Base-by-base conservation (phyloP, 192 early-diverging fungal genomes). In the Gaertneriomyces semiglobifer region DNA sequence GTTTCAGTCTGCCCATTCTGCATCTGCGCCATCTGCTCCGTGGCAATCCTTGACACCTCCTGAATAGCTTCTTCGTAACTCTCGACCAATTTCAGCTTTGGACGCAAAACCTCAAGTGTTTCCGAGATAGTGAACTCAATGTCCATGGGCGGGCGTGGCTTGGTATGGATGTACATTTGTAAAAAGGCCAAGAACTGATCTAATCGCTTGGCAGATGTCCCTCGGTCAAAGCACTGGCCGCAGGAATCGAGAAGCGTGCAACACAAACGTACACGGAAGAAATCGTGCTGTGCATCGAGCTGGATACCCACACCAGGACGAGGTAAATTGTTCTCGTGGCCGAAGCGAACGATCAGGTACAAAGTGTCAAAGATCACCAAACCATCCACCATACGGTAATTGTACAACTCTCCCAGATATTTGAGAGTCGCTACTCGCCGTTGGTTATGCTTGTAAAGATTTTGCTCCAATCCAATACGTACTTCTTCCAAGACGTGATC, bases 381-480 rank as follows among this genome's bases (percentile, higher is more conserved):
- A 5, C 87, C 82, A 50, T 93, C 90, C 9, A 98, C 77, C 81
- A 96, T 79, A n/a, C 88, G 81, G 72, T 90, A 93, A 58, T 91
- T 89, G 71, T 93, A 94, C 45, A 99, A 77, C 68, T 98, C 94
- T 47, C 93, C 94, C 6, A 99, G 75, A 67, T 91, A 99, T 56
- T 89, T 88, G 3, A 81, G 86, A 7, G 81, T 79, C 1, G 92
- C 82, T 46, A 98, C 86, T 25, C 97, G 82, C 59, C 87, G 83
- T 77, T 96, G 96, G 68, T 96, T 99, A 63, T 92, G 89, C 52
- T 89, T 87, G 73, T 94, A 99, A 45, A 93, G 78, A 71, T 97
- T 99, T 46, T 79, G 77, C 58, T 99, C 97, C 48, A 98, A 67
- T 0, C 92, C 97, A n/a, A 89, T 74, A 58, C 91, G 84, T 52